Percentiles rank a stretch among this genome's conserved stretches.
These are phyloP conservation scores for Colletotrichum agaves DNA, from an alignment of 2,329 filamentous ascomycete genomes.

Conservation along the genomic window DNA sequence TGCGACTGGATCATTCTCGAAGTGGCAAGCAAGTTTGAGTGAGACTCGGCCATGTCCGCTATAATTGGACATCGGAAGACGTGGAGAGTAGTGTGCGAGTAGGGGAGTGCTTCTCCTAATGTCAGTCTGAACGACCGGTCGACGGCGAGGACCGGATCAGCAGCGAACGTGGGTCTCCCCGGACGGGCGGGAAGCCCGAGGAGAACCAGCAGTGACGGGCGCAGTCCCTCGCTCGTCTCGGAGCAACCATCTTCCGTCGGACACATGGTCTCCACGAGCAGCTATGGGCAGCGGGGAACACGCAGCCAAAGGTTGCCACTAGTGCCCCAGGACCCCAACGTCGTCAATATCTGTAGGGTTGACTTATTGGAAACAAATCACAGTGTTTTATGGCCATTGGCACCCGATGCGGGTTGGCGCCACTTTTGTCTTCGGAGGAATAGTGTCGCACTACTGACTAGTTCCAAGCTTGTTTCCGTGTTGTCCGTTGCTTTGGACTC, in stretches of 20 bases:
- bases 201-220: slow-evolving; percentile 12
- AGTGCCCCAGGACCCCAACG: slow-evolving; percentile 17
- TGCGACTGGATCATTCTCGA: slow-evolving; percentile 3
- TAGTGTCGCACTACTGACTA: slow-evolving; percentile 36
- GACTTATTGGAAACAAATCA: slow-evolving; percentile 32
- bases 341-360: slow-evolving; percentile 36
- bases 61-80: slow-evolving; percentile 32
- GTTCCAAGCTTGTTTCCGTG: slow-evolving; percentile 30
- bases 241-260: slow-evolving; percentile 35
- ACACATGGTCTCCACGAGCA: neutral
- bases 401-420: slow-evolving; percentile 18
- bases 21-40: slow-evolving; percentile 12
- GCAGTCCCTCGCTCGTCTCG: slow-evolving; percentile 35
- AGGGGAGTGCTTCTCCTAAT: slow-evolving; percentile 8
- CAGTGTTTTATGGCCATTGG: slow-evolving; percentile 25
- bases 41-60: slow-evolving; percentile 22
- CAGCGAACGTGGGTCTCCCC: slow-evolving; percentile 19
- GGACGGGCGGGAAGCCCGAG: slow-evolving; percentile 22
- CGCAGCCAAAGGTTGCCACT: slow-evolving; percentile 34
- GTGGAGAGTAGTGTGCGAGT: neutral
- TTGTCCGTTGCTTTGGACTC: slow-evolving; percentile 4
- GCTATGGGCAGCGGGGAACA: neutral
- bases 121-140: slow-evolving; percentile 32
- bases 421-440: slow-evolving; percentile 30
- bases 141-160: slow-evolving; percentile 31